Percentiles rank a stretch among this genome's conserved stretches.
These are phyloP conservation scores for Priceomyces medius DNA, from an alignment of 805 yeast species.

Conservation along the genomic window DNA sequence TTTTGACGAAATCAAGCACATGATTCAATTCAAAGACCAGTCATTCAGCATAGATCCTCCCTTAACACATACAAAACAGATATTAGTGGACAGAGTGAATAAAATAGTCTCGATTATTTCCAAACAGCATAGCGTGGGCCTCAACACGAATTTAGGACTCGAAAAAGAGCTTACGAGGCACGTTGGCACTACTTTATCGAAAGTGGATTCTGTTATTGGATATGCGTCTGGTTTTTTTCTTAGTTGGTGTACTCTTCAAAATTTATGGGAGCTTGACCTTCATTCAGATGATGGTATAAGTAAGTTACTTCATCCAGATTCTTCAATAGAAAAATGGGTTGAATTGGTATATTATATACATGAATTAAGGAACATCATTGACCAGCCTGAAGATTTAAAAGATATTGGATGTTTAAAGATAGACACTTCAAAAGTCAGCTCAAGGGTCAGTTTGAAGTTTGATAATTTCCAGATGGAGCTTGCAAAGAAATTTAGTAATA, in stretches of 20 bases:
- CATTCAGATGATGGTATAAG: conserved; percentile 39
- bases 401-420: conserved; percentile 43
- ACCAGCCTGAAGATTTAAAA: conserved; percentile 42
- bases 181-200: conserved; percentile 4
- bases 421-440: conserved; percentile 53
- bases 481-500: conserved; percentile 37
- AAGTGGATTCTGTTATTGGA: conserved; percentile 30
- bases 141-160: neutral
- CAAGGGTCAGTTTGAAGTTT: conserved; percentile 51
- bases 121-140: neutral
- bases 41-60: conserved; percentile 41
- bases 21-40: conserved; percentile 36
- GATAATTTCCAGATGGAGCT: conserved; percentile 58
- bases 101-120: neutral
- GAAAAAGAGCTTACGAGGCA: neutral
- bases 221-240: conserved; percentile 37
- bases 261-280: conserved; percentile 54
- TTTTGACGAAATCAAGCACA: conserved; percentile 21
- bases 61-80: conserved; percentile 33
- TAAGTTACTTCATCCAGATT: conserved; percentile 18
- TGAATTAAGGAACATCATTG: conserved; percentile 46
- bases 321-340: conserved; percentile 46
- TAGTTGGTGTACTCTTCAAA: conserved; percentile 57
- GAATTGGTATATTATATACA: conserved; percentile 43
- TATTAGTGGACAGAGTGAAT: conserved; percentile 17